Evolutionary conservation across 192 early-diverging fungal genomes (phyloP), one percentile per base, ranked within the genome.

Genomic region (Coemansia asiatica): DNA sequence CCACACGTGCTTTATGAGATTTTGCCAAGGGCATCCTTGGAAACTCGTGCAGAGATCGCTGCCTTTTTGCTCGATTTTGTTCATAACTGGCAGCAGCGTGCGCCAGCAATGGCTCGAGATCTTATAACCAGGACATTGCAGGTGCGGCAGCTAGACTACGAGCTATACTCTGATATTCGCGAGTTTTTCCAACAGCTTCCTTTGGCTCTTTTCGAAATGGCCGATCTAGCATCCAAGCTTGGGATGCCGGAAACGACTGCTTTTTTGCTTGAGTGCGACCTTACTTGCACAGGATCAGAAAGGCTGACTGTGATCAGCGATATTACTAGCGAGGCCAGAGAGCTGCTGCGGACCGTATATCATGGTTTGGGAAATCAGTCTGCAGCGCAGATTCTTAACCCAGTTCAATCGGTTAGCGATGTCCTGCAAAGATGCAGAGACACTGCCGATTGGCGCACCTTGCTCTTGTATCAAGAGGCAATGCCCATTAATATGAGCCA

Each of bases 381-480:
- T 23, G 73, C 79, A 12, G 74, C 74, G 7, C 73, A 66, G 48
- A 55, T 75, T 22, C 63, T 81, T 21, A 53, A 60, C 60, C 61
- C 69, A 0, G 70, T 81, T 22, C 27, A 50, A 15, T 64, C 70
- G 0, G 60, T 64, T 7, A 44, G 31, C 22, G 79, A 72, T 16
- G 67, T 81, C 33, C 48, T 75, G 61, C 66, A 60, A 5, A 61
- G 74, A 29, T 81, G 79, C 63, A 70, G 51, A 6, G 74, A 81
- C 35, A 63, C 73, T 4, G 58, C 66, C 18, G 67, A 81, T 56
- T 81, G 73, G 73, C 73, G 64, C 44, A 81, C 79, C 0, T 47
- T 81, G 62, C 64, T 81, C 10, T 38, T 81, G 27, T 73, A 75
- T 23, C 73, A 81, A 54, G 79, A 81, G 61, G 79, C 79, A 0